Evolutionary conservation across 116 monocot species (phyloP), one percentile per base, ranked within the genome.

Genomic region (Zostera marina): DNA sequence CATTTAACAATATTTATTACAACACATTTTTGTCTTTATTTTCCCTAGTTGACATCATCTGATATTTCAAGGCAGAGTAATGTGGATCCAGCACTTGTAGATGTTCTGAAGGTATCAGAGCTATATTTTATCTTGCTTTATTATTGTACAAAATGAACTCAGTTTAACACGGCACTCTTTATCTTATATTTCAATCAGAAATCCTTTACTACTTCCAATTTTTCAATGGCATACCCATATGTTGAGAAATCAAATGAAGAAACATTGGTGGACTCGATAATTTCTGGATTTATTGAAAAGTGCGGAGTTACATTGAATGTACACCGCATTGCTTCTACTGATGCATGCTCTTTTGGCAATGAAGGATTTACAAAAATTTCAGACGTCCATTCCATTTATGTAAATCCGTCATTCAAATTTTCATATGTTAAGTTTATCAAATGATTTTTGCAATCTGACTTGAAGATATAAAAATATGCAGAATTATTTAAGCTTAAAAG

Each of bases 221-320:
- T 74, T 72, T 93, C 93, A 6, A 77, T 88, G 72, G 87, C 93
- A 64, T 93, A 84, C 66, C 88, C 84, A 3, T 87, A 93, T 64
- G 73, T 93, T 66, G 63, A 65, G 46, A 53, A 64, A 48, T 61
- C 78, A 66, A 66, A 84, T 52, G 84, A 72, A 47, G 67, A 56
- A 19, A 77, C 64, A 52, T 39, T 94, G 63, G 88, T 88, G 73
- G 80, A 73, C 58, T 77, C 77, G 49, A 56, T 88, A 60, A 56
- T 94, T 62, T 75, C 74, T 43, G 75, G 56, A 57, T 73, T 94
- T 66, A 22, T 59, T 66, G 77, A 94, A 26, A 79, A 64, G 56
- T 94, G 84, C 53, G 73, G 69, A 38, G 59, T 63, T 39, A 70
- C 51, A 7, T 77, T 88, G 19, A 71, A 41, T 69, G 65, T 69